Base-by-base conservation (phyloP, 164 flowering plant genomes). In the Tetracentron sinense region DNA sequence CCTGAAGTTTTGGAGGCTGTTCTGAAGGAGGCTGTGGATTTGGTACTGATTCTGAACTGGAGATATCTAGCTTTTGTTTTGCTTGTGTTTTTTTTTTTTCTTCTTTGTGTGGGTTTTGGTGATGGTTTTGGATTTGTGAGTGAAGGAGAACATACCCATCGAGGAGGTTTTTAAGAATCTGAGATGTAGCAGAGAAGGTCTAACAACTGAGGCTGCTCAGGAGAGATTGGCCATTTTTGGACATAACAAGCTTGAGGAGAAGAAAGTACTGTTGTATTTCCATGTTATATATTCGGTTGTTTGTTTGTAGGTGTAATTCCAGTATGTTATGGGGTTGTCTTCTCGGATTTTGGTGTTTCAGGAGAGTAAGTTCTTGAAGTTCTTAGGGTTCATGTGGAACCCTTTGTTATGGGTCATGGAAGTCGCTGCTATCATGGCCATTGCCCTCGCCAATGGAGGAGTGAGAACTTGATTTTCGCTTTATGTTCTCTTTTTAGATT, bases 321-420 rank as follows among this genome's bases (percentile, higher is more conserved):
- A 16, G 29, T 33, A 20, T 19, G 29, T 20, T 5, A 44, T n/a
- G n/a, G n/a, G n/a, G 38, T 12, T 23, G 23, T 52, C 44, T 69
- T 48, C 50, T 25, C 7, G 27, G 38, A 38, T 60, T 22, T 57
- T 30, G 26, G 50, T 81, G n/a, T 69, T 65, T 62, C 86, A 88
- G 98, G 98, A 92, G 72, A 92, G 85, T 50, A 92, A 92, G 67
- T 54, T 92, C 49, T 77, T 92, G 74, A 92, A 92, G 77, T 90
- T 90, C 62, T 69, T 92, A 58, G 92, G 96, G 60, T 90, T 92
- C 71, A 92, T 92, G 97, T 88, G 97, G 96, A 92, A 92, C 63
- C 96, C 97, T 61, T 74, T 92, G 3, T 92, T 96, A 58, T 92
- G 97, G 97, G 96, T 92, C 48, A 92, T 92, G 97, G 97, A 92